Base-by-base conservation (phyloP, 306 rosid species). In the Glycine tomentella region DNA sequence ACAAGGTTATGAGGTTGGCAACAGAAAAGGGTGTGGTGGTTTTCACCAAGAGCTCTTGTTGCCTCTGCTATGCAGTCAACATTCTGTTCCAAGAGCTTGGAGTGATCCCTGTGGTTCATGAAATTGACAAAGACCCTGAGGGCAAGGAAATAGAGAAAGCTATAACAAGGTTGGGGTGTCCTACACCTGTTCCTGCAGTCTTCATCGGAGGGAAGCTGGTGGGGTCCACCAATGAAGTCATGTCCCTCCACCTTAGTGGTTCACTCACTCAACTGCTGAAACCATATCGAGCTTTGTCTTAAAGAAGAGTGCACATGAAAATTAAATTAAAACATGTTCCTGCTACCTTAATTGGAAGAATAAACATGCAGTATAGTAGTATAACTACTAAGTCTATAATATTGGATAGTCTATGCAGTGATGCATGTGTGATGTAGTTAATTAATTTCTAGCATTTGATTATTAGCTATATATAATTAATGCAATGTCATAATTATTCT, bases 211-310 rank as follows among this genome's bases (percentile, higher is more conserved):
- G 99, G 38, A 83, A 58, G 63, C 83, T 96, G 1, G 90, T 96
- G 51, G 99, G 99, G 10, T 96, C 99, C 72, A 96, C 98, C 57
- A 96, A 96, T 72, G 99, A 96, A 86, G 95, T 96, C 80, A 96
- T 96, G 99, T 96, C 99, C 42, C 97, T 91, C 44, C 99, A 96
- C 88, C 91, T 96, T 0, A 86, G 95, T 63, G 98, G 99, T 44
- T 74, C 77, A 13, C 90, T 96, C 36, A 82, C 42, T 72, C 83
- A 73, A 70, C 67, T 82, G 55, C 88, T 96, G 4, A 87, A 80
- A 76, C 92, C 94, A 62, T 89, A 80, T 52, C 80, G n/a, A 46
- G 3, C 81, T 57, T 17, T 2, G 53, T 81, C 84, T 66, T 88
- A 38, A 89, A 25, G 31, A 64, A 34, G 31, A 2, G 31, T 25